Evolutionary conservation across 805 yeast species (phyloP).

Genomic region (Kluyveromyces nonfermentans): DNA sequence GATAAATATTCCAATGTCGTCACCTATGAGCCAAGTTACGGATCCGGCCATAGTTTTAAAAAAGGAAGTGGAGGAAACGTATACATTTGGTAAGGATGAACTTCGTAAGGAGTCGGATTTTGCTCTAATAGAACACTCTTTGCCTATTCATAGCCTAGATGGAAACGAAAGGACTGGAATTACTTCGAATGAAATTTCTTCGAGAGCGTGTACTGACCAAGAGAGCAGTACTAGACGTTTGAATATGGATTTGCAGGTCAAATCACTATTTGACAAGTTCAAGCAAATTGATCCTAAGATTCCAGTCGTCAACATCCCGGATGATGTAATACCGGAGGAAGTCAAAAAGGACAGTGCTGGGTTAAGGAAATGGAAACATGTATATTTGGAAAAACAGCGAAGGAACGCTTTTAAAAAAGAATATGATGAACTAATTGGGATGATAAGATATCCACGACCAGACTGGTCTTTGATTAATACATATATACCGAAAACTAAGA

Average conservation of each 20-base stretch:
- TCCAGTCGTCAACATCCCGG: conserved; percentile 20
- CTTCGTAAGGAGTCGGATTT: background rate
- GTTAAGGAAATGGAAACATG: conserved; percentile 28
- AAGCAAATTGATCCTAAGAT: conserved; percentile 7
- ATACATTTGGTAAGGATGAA: background rate
- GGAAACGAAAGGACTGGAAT: background rate
- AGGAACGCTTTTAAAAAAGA: conserved; percentile 23
- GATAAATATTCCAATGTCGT: background rate
- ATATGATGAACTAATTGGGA: conserved; percentile 20
- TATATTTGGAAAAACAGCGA: conserved; percentile 24
- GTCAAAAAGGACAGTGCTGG: conserved; percentile 12
- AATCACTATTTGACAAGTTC: conserved; percentile 1
- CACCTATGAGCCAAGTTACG: background rate
- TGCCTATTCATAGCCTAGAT: background rate
- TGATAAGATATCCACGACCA: conserved; percentile 16
- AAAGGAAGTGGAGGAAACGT: background rate
- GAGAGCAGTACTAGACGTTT: background rate
- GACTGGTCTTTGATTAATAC: background rate
- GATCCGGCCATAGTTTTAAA: background rate
- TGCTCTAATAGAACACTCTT: background rate
- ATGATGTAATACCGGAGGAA: conserved; percentile 16
- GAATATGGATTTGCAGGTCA: background rate
- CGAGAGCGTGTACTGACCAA: background rate
- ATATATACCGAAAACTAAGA: background rate
- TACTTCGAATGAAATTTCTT: background rate